Conservation (phyloP, 2,329 filamentous ascomycete species). For the Alternaria sp. region DNA sequence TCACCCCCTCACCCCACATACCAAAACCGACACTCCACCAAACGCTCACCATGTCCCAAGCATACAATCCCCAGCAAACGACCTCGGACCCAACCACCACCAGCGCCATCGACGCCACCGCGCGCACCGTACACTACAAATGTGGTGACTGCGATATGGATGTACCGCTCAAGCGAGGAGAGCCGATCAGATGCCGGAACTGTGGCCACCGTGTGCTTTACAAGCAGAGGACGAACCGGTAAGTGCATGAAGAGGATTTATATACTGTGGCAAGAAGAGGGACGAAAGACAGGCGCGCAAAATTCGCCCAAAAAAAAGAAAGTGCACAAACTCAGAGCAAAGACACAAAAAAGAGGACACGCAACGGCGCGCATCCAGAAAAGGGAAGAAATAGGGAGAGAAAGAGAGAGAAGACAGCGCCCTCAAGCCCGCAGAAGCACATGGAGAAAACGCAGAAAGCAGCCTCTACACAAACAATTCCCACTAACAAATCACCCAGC, state of each 20-base stretch:
- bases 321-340: not conserved
- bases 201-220: slow-evolving; percentile 96
- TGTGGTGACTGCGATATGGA: slow-evolving; percentile 87
- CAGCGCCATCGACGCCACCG: slow-evolving; percentile 49
- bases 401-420: not conserved
- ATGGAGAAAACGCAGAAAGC: too few relatives aligned
- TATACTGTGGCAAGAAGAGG: not conserved
- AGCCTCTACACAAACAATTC: too few relatives aligned
- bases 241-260: slow-evolving; percentile 50
- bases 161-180: slow-evolving; percentile 76
- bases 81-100: not conserved
- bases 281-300: not conserved
- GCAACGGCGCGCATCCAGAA: not conserved
- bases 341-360: not conserved
- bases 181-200: slow-evolving; percentile 86
- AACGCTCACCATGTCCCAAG: not conserved
- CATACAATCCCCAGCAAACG: slow-evolving; percentile 8
- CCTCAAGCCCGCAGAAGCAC: too few relatives aligned
- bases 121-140: slow-evolving; percentile 59
- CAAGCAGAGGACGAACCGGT: slow-evolving; percentile 98
- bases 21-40: not conserved
- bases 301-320: not conserved
- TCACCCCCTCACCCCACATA: not conserved
- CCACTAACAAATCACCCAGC: slow-evolving; percentile 52
- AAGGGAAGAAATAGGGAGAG: not conserved